These are phyloP conservation scores for Suillus subluteus DNA, from an alignment of 768 basidiomycete species.

Conservation along the genomic window DNA sequence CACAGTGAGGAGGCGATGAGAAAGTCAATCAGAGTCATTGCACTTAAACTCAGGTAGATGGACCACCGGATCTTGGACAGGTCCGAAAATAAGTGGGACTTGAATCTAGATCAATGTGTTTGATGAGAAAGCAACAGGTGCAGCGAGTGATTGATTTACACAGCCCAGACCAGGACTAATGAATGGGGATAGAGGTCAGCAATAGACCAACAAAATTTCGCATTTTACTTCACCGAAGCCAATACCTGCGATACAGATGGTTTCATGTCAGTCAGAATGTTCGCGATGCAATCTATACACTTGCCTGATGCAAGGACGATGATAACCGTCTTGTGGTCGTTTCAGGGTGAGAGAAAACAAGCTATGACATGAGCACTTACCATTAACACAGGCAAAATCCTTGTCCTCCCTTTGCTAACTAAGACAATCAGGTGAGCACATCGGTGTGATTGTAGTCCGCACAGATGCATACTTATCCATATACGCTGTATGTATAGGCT, in stretches of 20 bases:
- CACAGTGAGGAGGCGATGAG: constrained; percentile 6
- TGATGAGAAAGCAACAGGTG: not conserved
- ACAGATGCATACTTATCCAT: not conserved
- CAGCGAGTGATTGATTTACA: not conserved
- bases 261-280: not conserved
- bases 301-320: not conserved
- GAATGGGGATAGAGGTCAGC: not conserved
- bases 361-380: not conserved
- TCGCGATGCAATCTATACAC: not conserved
- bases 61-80: not conserved
- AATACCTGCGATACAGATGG: not conserved
- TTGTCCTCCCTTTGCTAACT: not conserved
- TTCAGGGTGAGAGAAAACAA: not conserved
- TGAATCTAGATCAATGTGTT: constrained; percentile 1
- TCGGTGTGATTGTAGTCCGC: not conserved
- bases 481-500: not conserved
- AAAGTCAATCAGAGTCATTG: constrained; percentile 40
- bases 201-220: not conserved
- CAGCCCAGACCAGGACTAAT: not conserved
- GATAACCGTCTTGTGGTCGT: not conserved
- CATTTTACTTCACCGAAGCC: not conserved
- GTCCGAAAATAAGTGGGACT: not conserved
- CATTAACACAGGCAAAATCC: not conserved
- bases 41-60: constrained; percentile 21
- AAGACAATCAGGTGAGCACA: not conserved